Evolutionary conservation across 192 early-diverging fungal species (phyloP), one percentile per base, ranked within the genome.

Genomic region (Coemansia pectinata): DNA sequence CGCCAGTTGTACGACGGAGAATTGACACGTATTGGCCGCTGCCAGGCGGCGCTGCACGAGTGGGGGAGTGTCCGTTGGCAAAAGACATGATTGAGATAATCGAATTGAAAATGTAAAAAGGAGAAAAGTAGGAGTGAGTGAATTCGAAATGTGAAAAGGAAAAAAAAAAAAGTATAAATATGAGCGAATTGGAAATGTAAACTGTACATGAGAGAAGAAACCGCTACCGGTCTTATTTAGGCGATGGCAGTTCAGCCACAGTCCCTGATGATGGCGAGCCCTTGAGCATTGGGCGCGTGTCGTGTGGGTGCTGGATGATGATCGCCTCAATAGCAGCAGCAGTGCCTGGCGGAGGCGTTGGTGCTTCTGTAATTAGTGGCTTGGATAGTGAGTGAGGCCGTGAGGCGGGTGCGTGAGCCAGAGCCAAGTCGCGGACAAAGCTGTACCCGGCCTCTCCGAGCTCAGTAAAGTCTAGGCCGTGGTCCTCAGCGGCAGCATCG

Each of bases 401-500:
- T 19, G 57, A n/a, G 57, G 14, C 33, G 29, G 31, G 31, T 2
- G 31, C 57, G 50, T 78, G 63, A 11, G 63, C 61, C 21, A 67
- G 42, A 14, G 50, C 62, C 11, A 70, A 40, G 27, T 78, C 73
- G 48, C 59, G 70, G 44, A 76, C 73, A n/a, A 79, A 78, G 67
- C 66, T 79, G 69, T 79, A 84, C 31, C 77, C 77, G 31, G 77
- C 82, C 66, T 85, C 83, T 60, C 83, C 83, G n/a, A 85, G 77
- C 72, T 85, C 78, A 21, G 83, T 65, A 72, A 80, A 79, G 66
- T 85, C 83, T 15, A 85, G 48, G 3, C 83, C 85, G 61, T 77
- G 86, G 23, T 85, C 74, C 57, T 87, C 86, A 21, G 77, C 79
- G 10, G 86, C 87, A 15, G 78, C 70, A 55, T 82, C 70, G 50